These are phyloP conservation scores for Plasmodium coatneyi DNA, from an alignment of 169 alveolate species.

Conservation along the genomic window DNA sequence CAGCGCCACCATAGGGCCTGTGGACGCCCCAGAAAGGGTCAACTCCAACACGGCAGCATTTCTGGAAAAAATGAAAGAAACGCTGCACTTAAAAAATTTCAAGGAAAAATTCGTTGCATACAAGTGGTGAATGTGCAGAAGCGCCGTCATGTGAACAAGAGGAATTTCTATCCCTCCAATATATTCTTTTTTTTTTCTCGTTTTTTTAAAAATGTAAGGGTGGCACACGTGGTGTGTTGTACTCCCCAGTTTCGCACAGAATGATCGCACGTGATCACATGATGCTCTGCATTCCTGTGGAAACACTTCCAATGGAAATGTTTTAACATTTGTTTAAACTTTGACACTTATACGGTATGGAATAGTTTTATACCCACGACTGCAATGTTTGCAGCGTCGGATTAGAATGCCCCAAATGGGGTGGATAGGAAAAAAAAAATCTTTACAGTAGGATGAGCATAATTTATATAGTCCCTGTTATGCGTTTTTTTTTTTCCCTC, in stretches of 20 bases:
- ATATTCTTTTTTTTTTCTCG: neutral
- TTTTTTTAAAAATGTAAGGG: neutral
- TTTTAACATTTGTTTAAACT: neutral
- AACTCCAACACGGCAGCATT: constrained; percentile 55
- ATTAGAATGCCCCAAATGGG: neutral
- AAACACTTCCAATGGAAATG: neutral
- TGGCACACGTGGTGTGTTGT: neutral
- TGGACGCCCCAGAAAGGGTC: constrained; percentile 72
- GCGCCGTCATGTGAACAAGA: neutral
- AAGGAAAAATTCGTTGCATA: constrained; percentile 73
- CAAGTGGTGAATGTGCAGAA: constrained; percentile 46
- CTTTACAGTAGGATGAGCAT: neutral
- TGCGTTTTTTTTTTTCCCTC: neutral
- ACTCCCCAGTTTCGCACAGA: neutral
- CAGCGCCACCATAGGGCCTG: constrained; percentile 49
- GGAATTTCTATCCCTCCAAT: neutral
- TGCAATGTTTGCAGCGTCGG: neutral
- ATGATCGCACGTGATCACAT: neutral
- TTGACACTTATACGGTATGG: neutral
- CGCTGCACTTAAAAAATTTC: constrained; percentile 68
- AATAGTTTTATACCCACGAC: neutral
- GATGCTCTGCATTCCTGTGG: neutral
- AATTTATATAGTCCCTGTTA: neutral
- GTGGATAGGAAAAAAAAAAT: neutral
- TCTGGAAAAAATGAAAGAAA: constrained; percentile 71